A percentile compares a stretch with the other conserved stretches of the same genome.
phyloP scores from a whole-genome alignment of 805 yeast genomes.

The Spathaspora boniae region DNA sequence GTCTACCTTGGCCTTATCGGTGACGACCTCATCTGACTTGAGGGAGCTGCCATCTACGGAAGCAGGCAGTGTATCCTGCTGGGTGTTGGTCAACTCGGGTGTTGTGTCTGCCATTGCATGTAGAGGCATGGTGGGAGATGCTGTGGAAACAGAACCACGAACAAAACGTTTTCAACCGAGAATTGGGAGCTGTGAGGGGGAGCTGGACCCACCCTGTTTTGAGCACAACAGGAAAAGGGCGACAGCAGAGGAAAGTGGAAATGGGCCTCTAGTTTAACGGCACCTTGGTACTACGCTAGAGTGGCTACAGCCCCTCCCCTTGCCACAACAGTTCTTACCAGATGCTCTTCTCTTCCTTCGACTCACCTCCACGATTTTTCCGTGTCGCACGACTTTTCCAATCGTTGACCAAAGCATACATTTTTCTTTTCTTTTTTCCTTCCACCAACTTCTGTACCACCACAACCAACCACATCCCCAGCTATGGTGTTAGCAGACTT shows the following conservation, averaged over 20 bases:
- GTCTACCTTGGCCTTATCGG: conserved; percentile 43
- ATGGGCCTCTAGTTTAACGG: no score
- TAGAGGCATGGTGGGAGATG: background rate
- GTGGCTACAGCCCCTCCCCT: no score
- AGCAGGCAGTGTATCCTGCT: background rate
- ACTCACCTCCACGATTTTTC: background rate
- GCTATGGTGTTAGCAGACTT: conserved; percentile 45
- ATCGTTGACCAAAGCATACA: background rate
- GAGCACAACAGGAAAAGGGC: background rate
- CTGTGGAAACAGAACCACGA: background rate
- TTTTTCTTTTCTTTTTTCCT: conserved; percentile 5
- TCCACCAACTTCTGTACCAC: no score
- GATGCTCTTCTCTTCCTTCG: no score
- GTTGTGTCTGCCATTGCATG: background rate
- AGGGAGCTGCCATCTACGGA: background rate
- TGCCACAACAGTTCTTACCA: no score
- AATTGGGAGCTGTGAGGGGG: no score
- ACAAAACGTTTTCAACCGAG: background rate
- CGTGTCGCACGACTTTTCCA: conserved; percentile 6
- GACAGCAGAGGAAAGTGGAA: no score
- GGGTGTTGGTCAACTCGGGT: background rate
- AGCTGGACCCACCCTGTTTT: no score
- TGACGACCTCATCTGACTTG: conserved; percentile 24
- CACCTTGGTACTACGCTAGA: no score
- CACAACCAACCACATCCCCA: background rate